A percentile compares a stretch with the other conserved stretches of the same genome.
phyloP scores from a whole-genome alignment of 2,329 filamentous ascomycete species.

The Lasiodiplodia hormozganensis region DNA sequence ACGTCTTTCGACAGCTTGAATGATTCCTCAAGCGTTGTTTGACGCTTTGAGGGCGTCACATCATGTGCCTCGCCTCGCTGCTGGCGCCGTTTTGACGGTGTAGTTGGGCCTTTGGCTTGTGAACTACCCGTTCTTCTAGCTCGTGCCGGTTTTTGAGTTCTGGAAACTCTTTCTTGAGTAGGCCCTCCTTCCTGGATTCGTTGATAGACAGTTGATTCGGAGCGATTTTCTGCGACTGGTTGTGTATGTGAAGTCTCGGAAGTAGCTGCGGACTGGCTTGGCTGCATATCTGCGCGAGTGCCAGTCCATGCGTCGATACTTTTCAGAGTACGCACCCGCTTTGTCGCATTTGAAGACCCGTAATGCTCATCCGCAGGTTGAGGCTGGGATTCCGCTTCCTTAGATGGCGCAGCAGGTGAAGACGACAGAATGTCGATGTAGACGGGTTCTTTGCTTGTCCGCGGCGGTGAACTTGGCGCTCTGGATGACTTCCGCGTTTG shows the following conservation, averaged over 20 bases:
- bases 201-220: background rate
- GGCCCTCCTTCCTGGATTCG: background rate
- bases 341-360: slow-evolving; percentile 19
- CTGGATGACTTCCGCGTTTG: background rate
- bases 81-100: background rate
- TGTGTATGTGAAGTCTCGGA: background rate
- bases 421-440: slow-evolving; percentile 17
- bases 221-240: background rate
- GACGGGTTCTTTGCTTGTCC: background rate
- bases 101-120: background rate
- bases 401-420: background rate
- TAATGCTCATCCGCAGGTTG: slow-evolving; percentile 18
- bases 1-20: background rate
- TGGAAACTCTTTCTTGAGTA: background rate
- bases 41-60: slow-evolving; percentile 8
- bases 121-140: background rate
- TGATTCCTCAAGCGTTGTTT: slow-evolving; percentile 19
- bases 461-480: background rate
- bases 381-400: background rate
- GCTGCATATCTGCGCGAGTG: background rate
- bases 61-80: background rate
- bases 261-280: background rate
- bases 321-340: slow-evolving; percentile 5
- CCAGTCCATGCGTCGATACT: background rate
- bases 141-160: background rate